Evolutionary conservation across 2,329 filamentous ascomycete genomes (phyloP).

Genomic region (Arthroderma sp.): DNA sequence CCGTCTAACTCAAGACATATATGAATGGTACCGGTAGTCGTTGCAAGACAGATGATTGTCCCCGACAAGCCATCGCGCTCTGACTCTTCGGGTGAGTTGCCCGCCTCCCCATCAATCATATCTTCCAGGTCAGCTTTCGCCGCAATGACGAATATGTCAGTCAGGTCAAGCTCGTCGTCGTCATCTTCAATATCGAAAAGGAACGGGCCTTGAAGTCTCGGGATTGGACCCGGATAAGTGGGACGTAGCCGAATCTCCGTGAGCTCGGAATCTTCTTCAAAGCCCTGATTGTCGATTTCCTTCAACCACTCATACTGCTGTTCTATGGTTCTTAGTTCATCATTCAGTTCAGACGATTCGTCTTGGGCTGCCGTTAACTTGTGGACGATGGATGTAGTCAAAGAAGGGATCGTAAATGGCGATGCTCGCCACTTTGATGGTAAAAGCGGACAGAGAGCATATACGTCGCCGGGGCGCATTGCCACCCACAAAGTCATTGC

Average conservation of each 20-base stretch:
- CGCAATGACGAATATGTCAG: constrained; percentile 47
- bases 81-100: constrained; percentile 25
- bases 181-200: constrained; percentile 36
- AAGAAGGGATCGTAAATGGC: constrained; percentile 62
- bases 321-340: constrained; percentile 34
- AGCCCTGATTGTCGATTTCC: constrained; percentile 38
- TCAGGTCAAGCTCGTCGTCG: constrained; percentile 43
- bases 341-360: constrained; percentile 28
- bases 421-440: constrained; percentile 75
- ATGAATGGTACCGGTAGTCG: constrained; percentile 42
- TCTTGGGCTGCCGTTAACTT: constrained; percentile 41
- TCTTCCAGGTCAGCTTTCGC: constrained; percentile 40
- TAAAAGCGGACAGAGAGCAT: constrained; percentile 80
- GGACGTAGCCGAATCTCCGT: constrained; percentile 45
- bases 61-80: constrained; percentile 41
- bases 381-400: constrained; percentile 70
- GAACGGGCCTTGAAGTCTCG: constrained; percentile 51
- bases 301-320: constrained; percentile 49
- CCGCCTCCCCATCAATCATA: constrained; percentile 39
- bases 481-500: constrained; percentile 94
- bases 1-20: constrained; percentile 49
- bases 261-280: constrained; percentile 24
- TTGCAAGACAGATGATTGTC: constrained; percentile 46
- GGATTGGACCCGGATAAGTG: constrained; percentile 40
- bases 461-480: constrained; percentile 88